Evolutionary conservation across 768 basidiomycete genomes (phyloP), one percentile per base, ranked within the genome.

Genomic region (Fibroporia radiculosa): DNA sequence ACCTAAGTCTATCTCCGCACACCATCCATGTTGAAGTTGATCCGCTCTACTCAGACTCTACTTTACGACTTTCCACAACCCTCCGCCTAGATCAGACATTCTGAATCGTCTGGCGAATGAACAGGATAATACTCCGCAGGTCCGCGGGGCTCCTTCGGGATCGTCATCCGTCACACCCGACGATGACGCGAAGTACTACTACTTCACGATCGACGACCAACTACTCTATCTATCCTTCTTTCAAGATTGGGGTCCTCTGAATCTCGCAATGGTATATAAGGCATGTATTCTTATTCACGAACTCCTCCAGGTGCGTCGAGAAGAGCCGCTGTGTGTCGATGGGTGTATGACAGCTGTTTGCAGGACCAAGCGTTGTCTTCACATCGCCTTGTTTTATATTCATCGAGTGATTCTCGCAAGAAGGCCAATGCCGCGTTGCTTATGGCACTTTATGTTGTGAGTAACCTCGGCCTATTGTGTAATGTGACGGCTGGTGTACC

Each of bases 341-440:
- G 28, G 23, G 22, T 37, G 32, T 44, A 23, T 41, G n/a, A 31
- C 11, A n/a, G n/a, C 19, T 1, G 12, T 25, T 27, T 35, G 33
- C 54, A 92, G 89, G 90, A 91, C 62, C 74, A 77, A 53, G 82
- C 83, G 46, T 72, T 90, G 40, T 64, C 71, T 13, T 71, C 75
- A n/a, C 76, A 88, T 56, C 74, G 84, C 49, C 71, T 96, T 11
- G 84, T 93, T 10, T 71, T 99, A 13, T 98, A 95, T 65, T 84
- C 93, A 11, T 84, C 88, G 16, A 75, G 80, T 57, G 88, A 93
- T 55, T 83, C 93, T 5, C 78, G 80, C 55, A 73, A 75, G 53
- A 98, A 97, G 62, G 89, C 92, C 5, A 98, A 97, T 58, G 90
- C 95, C 4, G 93, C 93, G 1, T 67, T 98, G n/a, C 68, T 98